Evolutionary conservation across 306 rosid species (phyloP), one percentile per base, ranked within the genome.

Genomic region (Medicago lupulina): DNA sequence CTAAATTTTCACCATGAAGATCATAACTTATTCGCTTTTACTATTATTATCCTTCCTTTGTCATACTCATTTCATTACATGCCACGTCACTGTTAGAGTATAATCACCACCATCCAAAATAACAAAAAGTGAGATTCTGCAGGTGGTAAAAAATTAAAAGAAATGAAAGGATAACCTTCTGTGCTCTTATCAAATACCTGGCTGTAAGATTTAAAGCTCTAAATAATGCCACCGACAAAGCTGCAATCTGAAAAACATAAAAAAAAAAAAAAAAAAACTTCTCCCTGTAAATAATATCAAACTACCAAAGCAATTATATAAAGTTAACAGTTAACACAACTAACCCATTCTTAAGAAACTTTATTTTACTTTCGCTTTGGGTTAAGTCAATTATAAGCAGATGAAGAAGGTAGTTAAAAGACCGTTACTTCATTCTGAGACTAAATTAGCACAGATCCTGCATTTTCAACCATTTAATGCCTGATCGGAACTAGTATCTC

Each of bases 121-220:
- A 74, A 70, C 70, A 61, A 9, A 36, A 67, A 59, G 23, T 10
- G 7, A 47, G 61, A 73, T 59, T 47, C 54, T 49, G 57, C 31
- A 67, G 23, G n/a, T 43, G 64, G 49, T 40, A 67, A 82, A 41
- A 68, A 18, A 40, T 50, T 51, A 82, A 43, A 68, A 50, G 66
- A 68, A 11, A 53, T 43, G 50, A 69, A 21, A 80, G 49, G 36
- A 51, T 65, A 70, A 62, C 44, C 16, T 57, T 54, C 67, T 8
- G 28, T 23, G 64, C 72, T 77, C 47, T 12, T 51, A 76, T 63
- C 53, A 31, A 79, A 55, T 92, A 95, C 97, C 96, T 88, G 77
- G 95, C 75, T 61, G 96, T 84, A 76, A 95, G 82, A 82, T 85
- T 83, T 85, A 95, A 84, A 72, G 96, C 97, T 85, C 98, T 89